These are phyloP conservation scores for Rhododendron simsii DNA, from an alignment of 148 eudicot species.

Conservation along the genomic window DNA sequence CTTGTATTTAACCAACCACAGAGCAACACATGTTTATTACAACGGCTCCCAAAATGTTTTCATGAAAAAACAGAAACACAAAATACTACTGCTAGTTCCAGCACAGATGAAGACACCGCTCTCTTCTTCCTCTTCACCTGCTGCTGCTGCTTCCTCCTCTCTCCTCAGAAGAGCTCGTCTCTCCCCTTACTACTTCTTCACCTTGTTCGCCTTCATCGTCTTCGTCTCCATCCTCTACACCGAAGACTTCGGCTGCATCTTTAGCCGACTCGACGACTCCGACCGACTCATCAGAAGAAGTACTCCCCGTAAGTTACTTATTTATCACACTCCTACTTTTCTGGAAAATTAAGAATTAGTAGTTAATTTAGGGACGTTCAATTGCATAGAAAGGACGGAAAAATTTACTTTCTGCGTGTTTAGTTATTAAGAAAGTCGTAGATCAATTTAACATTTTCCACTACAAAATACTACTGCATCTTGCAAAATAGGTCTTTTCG, in stretches of 20 bases:
- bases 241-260: constrained; percentile 60
- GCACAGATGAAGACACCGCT: constrained; percentile 44
- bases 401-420: no score
- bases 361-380: no score
- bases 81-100: background rate
- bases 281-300: constrained; percentile 8
- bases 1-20: constrained; percentile 20
- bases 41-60: background rate
- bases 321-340: background rate
- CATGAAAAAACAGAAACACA: background rate
- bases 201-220: constrained; percentile 53
- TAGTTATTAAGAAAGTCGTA: no score
- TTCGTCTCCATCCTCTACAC: constrained; percentile 57
- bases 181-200: constrained; percentile 49
- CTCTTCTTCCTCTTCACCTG: constrained; percentile 26
- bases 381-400: no score
- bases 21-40: background rate
- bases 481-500: no score
- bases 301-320: background rate
- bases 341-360: background rate
- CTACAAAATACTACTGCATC: no score
- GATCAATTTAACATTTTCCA: no score
- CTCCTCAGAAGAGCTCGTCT: constrained; percentile 44
- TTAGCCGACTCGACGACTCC: constrained; percentile 22
- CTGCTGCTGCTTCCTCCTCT: constrained; percentile 12